Evolutionary conservation across 2,329 filamentous ascomycete genomes (phyloP).

Genomic region (Neofusicoccum cordaticola): DNA sequence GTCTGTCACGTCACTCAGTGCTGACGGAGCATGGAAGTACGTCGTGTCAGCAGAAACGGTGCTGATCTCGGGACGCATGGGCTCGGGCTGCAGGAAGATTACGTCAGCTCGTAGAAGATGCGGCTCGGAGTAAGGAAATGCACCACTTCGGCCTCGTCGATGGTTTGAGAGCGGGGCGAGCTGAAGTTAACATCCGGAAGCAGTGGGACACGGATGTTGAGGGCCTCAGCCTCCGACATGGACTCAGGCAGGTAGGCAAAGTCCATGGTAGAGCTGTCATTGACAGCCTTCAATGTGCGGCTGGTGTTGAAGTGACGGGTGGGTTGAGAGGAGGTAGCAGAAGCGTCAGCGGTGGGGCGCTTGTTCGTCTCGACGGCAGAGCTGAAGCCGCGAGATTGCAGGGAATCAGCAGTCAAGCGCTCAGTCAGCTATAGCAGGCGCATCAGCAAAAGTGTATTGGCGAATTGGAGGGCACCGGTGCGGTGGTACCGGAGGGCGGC

Average conservation of each 20-base stretch:
- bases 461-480: neutral
- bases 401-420: constrained; percentile 51
- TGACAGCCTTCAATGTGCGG: constrained; percentile 53
- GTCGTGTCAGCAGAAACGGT: constrained; percentile 50
- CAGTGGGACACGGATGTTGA: constrained; percentile 49
- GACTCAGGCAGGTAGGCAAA: constrained; percentile 59
- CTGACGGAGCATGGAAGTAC: constrained; percentile 49
- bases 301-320: constrained; percentile 62
- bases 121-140: neutral
- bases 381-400: constrained; percentile 54
- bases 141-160: constrained; percentile 1
- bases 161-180: neutral
- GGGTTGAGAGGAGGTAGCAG: constrained; percentile 27
- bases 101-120: constrained; percentile 11
- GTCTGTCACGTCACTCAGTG: constrained; percentile 54
- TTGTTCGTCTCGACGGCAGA: constrained; percentile 51
- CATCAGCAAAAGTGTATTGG: neutral
- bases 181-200: constrained; percentile 29
- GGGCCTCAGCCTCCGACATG: constrained; percentile 46
- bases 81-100: constrained; percentile 22
- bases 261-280: constrained; percentile 61
- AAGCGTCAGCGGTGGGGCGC: constrained; percentile 33
- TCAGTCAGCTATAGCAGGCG: constrained; percentile 44
- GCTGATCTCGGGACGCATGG: constrained; percentile 58
- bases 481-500: neutral